Base-by-base conservation (phyloP, 441 rosid genomes). In the Corymbia calophylla region DNA sequence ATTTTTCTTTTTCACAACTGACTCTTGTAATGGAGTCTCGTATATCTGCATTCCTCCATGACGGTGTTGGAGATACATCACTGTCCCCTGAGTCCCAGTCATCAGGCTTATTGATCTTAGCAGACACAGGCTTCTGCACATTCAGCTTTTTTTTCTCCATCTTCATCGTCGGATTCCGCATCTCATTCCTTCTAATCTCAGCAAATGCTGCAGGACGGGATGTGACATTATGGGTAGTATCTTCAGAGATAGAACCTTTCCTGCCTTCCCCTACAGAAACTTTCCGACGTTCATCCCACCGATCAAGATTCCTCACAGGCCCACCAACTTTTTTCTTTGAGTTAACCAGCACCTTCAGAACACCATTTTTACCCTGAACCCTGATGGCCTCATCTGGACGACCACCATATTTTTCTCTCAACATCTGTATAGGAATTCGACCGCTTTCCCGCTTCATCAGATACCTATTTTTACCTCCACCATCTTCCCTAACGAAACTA, bases 331-430 rank as follows among this genome's bases (percentile, higher is more conserved):
- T 96, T 89, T 92, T 97, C 88, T 93, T 96, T 93, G 95, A 96
- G 92, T 95, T 98, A 88, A 97, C 96, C 97, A 96, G 95, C 90
- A 98, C 97, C 94, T 98, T 98, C 88, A 98, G 91, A 90, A 97
- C 99, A 89, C 99, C 99, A 92, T 96, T 97, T 93, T 95, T 97
- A 56, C 99, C 99, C 95, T 97, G 99, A 92, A 98, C 94, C 94
- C 98, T 94, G 87, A 96, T 94, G 53, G 97, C 94, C 87, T 93
- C 96, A 86, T 94, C 98, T 44, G 95, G 95, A 90, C 92, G 96
- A 88, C 91, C 93, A 89, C 87, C 81, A 86, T 89, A 92, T 86
- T 93, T 93, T 90, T 94, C 95, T 92, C 95, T 93, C 90, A 90
- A 87, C 89, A 92, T 87, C 27, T 94, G 88, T 73, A 90, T 87